These are phyloP conservation scores for Ophiostoma novo-ulmi DNA, from an alignment of 2,329 filamentous ascomycete genomes.

Conservation along the genomic window DNA sequence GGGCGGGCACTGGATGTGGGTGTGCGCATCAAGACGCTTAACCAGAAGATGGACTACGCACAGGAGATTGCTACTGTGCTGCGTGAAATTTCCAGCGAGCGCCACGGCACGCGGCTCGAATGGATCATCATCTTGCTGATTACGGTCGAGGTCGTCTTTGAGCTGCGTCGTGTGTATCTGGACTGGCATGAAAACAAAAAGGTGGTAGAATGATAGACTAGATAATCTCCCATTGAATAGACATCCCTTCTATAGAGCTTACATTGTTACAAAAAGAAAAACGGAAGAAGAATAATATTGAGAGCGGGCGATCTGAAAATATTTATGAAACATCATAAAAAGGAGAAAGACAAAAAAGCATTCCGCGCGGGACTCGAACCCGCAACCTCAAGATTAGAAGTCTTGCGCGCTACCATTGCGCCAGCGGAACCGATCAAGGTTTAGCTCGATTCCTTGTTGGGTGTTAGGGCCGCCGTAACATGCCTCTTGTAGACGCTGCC, in stretches of 20 bases:
- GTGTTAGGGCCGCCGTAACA: background rate
- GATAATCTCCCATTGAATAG: background rate
- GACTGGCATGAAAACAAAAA: slow-evolving; percentile 21
- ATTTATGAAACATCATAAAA: background rate
- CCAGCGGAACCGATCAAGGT: slow-evolving; percentile 16
- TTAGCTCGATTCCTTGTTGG: slow-evolving; percentile 12
- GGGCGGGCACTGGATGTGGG: slow-evolving; percentile 86
- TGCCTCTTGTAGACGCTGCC: background rate
- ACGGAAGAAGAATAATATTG: background rate
- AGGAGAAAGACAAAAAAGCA: slow-evolving; percentile 6
- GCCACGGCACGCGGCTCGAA: slow-evolving; percentile 80
- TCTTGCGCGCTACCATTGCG: slow-evolving; percentile 19
- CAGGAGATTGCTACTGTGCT: slow-evolving; percentile 89
- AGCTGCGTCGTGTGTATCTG: slow-evolving; percentile 64
- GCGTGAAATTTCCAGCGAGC: slow-evolving; percentile 82
- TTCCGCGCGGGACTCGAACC: slow-evolving; percentile 17
- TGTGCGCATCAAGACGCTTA: slow-evolving; percentile 82
- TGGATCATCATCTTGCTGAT: slow-evolving; percentile 96
- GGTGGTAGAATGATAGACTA: background rate
- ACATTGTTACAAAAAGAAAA: background rate
- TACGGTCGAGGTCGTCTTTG: slow-evolving; percentile 84
- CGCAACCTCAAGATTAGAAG: slow-evolving; percentile 16
- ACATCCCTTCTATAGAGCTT: background rate
- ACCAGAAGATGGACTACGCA: slow-evolving; percentile 97
- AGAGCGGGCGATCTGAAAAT: background rate